These are phyloP conservation scores for Leccinum uliginosum DNA, from an alignment of 768 basidiomycete species.

Conservation along the genomic window DNA sequence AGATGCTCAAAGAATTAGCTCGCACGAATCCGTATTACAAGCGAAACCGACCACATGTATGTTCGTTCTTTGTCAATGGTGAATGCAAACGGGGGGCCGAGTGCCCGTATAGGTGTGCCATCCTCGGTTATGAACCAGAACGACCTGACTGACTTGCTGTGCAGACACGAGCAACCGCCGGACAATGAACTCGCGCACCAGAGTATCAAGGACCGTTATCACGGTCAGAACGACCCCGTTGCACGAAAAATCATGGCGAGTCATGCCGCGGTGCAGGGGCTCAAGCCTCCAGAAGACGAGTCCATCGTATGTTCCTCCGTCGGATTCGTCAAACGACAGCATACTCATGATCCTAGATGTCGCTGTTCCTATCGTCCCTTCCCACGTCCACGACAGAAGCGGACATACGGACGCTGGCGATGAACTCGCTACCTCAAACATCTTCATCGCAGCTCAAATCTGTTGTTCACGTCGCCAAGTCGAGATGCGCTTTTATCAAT, in stretches of 20 bases:
- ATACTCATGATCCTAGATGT: conserved; percentile 51
- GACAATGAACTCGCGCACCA: conserved; percentile 85
- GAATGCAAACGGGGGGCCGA: conserved; percentile 88
- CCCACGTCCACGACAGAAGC: conserved; percentile 67
- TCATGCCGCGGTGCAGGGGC: conserved; percentile 78
- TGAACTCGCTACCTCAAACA: conserved; percentile 60
- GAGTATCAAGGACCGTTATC: conserved; percentile 91
- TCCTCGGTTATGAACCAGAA: background rate
- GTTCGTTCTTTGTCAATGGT: conserved; percentile 94
- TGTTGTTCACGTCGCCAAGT: conserved; percentile 80
- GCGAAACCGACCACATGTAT: conserved; percentile 89
- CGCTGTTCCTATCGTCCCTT: conserved; percentile 79
- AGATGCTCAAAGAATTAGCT: conserved; percentile 94
- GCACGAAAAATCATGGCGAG: conserved; percentile 81
- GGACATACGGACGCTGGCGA: conserved; percentile 66
- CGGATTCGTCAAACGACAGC: background rate
- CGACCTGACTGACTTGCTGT: conserved; percentile 3
- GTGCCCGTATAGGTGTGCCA: conserved; percentile 79
- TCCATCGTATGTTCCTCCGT: conserved; percentile 60
- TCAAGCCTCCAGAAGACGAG: conserved; percentile 86
- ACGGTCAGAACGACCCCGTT: conserved; percentile 91
- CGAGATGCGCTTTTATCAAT: conserved; percentile 88
- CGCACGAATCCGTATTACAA: conserved; percentile 97
- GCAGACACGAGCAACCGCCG: conserved; percentile 82
- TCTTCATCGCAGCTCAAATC: conserved; percentile 71